Base-by-base conservation (phyloP, 306 rosid species). In the Lathyrus oleraceus region DNA sequence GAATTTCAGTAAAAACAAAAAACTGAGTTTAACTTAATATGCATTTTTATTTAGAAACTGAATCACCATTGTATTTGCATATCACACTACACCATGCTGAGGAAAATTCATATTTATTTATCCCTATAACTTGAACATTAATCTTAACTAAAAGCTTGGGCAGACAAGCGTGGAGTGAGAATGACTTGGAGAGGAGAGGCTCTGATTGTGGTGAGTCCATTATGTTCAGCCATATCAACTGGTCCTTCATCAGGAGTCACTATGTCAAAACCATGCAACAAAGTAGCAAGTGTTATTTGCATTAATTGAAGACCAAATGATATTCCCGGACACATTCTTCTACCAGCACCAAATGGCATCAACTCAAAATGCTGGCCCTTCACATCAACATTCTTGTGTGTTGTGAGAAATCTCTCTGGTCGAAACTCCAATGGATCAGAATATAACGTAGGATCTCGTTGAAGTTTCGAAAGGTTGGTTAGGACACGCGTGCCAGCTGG, bases 401-500 rank as follows among this genome's bases (percentile, higher is more conserved):
- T 77, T 5, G 68, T 64, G 5, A 64, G 30, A 3, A 77, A 77
- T 64, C 77, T 77, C 56, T 77, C 81, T 2, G 81, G 81, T 0
- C n/a, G 73, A 48, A 77, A 77, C 20, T 71, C 69, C 11, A 56
- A 57, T 0, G 77, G 77, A 63, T 77, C 1, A 0, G 23, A 8
- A 63, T 70, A 77, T 21, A 54, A 0, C 0, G 3, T 1, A 1
- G 72, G 81, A 21, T 77, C 84, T 0, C 62, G 60, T 17, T 83
- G 90, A 6, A 87, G 42, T 78, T 89, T 86, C 7, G 77, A 47
- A 7, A 85, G 4, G 71, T 89, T 85, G 0, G 79, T 52, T 13
- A 83, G 8, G 3, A 89, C 63, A 8, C 80, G 85, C 0, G 88
- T 87, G 44, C 96, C 89, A 3, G 44, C 25, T 0, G 81, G 69